Conservation (phyloP, 2,329 filamentous ascomycete genomes). For the Trichocomaceae sp. region DNA sequence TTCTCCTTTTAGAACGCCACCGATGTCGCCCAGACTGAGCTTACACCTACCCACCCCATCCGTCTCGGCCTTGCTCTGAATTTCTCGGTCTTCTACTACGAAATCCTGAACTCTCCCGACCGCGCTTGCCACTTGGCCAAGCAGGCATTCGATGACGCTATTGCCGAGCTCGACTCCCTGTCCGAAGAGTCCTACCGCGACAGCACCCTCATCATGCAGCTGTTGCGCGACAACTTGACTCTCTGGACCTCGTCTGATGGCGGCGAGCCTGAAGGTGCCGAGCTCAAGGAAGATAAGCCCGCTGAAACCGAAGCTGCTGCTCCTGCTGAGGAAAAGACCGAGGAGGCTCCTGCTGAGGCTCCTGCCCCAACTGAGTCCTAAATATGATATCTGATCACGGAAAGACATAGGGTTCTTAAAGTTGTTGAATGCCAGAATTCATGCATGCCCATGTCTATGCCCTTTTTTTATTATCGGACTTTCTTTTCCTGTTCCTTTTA, state of each 20-base stretch:
- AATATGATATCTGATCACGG: not conserved
- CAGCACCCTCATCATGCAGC: constrained; percentile 98
- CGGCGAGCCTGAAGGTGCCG: constrained; percentile 58
- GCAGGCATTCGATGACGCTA: constrained; percentile 97
- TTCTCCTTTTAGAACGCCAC: constrained; percentile 71
- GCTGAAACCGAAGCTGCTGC: constrained; percentile 41
- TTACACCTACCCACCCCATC: constrained; percentile 96
- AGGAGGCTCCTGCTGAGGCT: constrained; percentile 27
- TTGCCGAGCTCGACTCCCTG: constrained; percentile 95
- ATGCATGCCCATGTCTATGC: not conserved
- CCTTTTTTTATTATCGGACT: not conserved
- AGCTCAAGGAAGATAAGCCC: constrained; percentile 57
- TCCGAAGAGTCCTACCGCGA: constrained; percentile 98
- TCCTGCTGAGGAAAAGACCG: constrained; percentile 34
- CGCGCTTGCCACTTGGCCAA: constrained; percentile 97
- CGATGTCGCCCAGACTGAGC: constrained; percentile 95
- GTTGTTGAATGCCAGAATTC: constrained; percentile 4
- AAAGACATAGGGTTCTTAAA: constrained; percentile 21
- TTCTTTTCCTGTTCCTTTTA: not conserved
- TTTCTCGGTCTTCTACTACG: constrained; percentile 99
- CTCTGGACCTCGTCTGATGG: constrained; percentile 95
- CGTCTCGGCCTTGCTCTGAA: constrained; percentile 94
- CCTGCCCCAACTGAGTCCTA: constrained; percentile 11
- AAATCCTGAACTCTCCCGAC: constrained; percentile 97
- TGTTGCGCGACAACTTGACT: constrained; percentile 95